These are phyloP conservation scores for Ambispora gerdemannii DNA, from an alignment of 192 early-diverging fungal species.

Conservation along the genomic window DNA sequence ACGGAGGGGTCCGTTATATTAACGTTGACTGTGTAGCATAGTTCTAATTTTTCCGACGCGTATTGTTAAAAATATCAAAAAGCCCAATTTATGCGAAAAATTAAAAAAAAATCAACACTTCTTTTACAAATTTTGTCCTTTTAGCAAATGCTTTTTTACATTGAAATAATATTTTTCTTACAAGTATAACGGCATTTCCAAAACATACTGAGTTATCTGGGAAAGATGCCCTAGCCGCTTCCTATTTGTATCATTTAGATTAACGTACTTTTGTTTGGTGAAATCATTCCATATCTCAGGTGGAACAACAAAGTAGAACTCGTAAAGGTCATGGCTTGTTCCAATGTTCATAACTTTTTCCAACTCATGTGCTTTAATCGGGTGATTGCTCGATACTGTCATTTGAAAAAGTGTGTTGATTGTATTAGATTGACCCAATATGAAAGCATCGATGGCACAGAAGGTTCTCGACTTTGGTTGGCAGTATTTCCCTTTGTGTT, in stretches of 20 bases:
- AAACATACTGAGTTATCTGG: conserved; percentile 16
- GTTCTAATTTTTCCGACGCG: no score
- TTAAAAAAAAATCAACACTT: no score
- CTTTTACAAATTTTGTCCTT: no score
- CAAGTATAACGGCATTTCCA: conserved; percentile 20
- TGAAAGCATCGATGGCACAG: conserved; percentile 21
- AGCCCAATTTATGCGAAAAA: no score
- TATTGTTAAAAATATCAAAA: no score
- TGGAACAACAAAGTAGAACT: conserved; percentile 26
- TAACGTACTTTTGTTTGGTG: conserved; percentile 19
- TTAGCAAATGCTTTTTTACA: no score
- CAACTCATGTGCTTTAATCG: conserved; percentile 9
- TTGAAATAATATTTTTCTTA: no score
- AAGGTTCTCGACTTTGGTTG: conserved; percentile 22
- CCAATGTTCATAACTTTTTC: conserved; percentile 25
- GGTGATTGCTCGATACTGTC: conserved; percentile 24
- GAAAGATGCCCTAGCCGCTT: conserved; percentile 10
- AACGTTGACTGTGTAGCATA: no score
- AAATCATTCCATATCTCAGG: conserved; percentile 19
- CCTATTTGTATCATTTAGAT: conserved; percentile 1
- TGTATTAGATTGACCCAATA: conserved; percentile 22
- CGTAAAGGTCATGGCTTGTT: conserved; percentile 12
- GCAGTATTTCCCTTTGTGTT: conserved; percentile 27
- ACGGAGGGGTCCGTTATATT: no score
- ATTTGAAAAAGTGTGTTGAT: conserved; percentile 28